These are phyloP conservation scores for Silene uniflora DNA, from an alignment of 148 eudicot genomes.

Conservation along the genomic window DNA sequence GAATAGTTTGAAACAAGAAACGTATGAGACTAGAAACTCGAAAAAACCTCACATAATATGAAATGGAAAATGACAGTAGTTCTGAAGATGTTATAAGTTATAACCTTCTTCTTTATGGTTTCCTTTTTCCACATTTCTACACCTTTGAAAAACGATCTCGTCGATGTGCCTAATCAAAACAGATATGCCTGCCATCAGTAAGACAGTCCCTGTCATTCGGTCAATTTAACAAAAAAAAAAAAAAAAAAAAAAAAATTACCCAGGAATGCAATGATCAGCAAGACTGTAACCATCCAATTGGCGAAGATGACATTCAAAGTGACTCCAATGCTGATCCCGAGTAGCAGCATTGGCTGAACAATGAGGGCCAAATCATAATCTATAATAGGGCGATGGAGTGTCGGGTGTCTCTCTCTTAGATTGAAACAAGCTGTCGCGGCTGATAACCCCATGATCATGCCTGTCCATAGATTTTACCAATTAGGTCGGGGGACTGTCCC, in stretches of 20 bases:
- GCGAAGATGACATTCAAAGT: conserved; percentile 54
- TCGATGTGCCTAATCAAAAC: conserved; percentile 39
- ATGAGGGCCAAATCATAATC: conserved; percentile 64
- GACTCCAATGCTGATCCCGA: conserved; percentile 61
- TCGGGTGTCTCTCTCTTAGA: fast-evolving
- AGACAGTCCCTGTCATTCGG: not conserved
- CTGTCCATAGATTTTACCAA: too few relatives aligned
- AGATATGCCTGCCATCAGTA: conserved; percentile 16
- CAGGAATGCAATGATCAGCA: conserved; percentile 36
- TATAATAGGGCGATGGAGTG: conserved; percentile 45
- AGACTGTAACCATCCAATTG: conserved; percentile 62
- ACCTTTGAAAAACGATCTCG: conserved; percentile 54
- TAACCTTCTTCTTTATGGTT: conserved; percentile 38
- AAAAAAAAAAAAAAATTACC: not conserved
- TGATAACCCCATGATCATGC: too few relatives aligned
- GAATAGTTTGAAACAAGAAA: not conserved
- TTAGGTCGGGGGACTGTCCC: too few relatives aligned
- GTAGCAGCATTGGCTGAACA: conserved; percentile 55
- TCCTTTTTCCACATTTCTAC: conserved; percentile 69
- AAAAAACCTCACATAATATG: not conserved
- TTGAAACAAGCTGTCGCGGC: too few relatives aligned
- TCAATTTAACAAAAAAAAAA: too few relatives aligned
- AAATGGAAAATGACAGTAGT: too few relatives aligned
- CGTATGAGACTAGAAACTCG: not conserved
- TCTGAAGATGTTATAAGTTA: too few relatives aligned